Percentiles rank a stretch among this genome's conserved stretches.
These are phyloP conservation scores for Raphanus hybrid DNA, from an alignment of 441 rosid genomes.

Conservation along the genomic window DNA sequence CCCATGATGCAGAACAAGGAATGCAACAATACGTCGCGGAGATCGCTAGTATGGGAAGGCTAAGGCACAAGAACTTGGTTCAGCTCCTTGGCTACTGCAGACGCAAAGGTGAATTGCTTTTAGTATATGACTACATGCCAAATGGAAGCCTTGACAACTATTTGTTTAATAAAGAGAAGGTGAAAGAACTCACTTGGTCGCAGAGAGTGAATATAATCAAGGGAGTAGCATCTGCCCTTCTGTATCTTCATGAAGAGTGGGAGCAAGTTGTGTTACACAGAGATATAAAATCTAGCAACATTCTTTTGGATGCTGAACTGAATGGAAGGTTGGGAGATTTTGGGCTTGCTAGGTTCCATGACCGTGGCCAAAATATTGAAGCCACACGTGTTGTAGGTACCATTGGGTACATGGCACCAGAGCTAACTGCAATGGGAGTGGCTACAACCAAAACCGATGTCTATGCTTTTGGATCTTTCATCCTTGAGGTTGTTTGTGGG, in stretches of 20 bases:
- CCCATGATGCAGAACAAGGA: neutral
- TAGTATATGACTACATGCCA: slow-evolving; percentile 16
- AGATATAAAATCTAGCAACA: slow-evolving; percentile 23
- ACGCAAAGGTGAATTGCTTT: slow-evolving; percentile 8
- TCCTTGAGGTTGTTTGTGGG: slow-evolving; percentile 16
- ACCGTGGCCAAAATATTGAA: slow-evolving; percentile 52
- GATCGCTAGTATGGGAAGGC: slow-evolving; percentile 11
- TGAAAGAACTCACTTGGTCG: neutral
- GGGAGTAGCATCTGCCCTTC: slow-evolving; percentile 21
- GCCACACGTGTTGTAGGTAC: slow-evolving; percentile 48
- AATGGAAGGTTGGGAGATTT: slow-evolving; percentile 26
- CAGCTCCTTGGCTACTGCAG: slow-evolving; percentile 28
- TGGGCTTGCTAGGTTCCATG: slow-evolving; percentile 11
- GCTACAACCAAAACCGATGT: neutral
- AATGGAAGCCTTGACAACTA: slow-evolving; percentile 5
- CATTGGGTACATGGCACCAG: slow-evolving; percentile 22
- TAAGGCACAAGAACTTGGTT: slow-evolving; percentile 26
- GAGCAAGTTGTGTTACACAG: slow-evolving; percentile 17
- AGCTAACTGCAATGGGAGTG: neutral
- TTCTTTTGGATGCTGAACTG: slow-evolving; percentile 13
- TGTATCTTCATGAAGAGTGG: slow-evolving; percentile 25
- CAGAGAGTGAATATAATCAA: slow-evolving; percentile 19
- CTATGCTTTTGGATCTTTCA: neutral
- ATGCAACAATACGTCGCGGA: neutral
- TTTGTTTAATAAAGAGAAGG: slow-evolving; percentile 6